Percentiles rank a stretch among this genome's conserved stretches.
These are phyloP conservation scores for Tardiomyces depauwii DNA, from an alignment of 1,139 yeast genomes.

Conservation along the genomic window DNA sequence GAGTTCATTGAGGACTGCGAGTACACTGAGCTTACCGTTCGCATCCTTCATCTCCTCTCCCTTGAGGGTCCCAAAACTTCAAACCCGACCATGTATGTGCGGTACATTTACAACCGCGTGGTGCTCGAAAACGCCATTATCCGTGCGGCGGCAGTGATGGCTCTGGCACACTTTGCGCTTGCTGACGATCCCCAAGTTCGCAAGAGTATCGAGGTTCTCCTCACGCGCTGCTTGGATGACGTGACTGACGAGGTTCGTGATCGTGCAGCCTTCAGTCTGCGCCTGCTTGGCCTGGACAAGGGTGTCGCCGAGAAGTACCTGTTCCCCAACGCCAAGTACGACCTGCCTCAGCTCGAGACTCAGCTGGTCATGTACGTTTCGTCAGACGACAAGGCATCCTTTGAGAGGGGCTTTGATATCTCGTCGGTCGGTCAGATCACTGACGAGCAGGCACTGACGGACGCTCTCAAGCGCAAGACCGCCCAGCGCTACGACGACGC, in stretches of 20 bases:
- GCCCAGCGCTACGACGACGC: conserved; percentile 21
- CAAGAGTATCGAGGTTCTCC: conserved; percentile 60
- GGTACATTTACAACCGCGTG: conserved; percentile 94
- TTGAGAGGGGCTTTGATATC: conserved; percentile 59
- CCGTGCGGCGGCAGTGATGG: conserved; percentile 90
- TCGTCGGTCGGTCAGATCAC: conserved; percentile 50
- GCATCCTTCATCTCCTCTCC: conserved; percentile 84
- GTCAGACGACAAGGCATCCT: conserved; percentile 41
- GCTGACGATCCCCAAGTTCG: conserved; percentile 60
- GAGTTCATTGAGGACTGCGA: conserved; percentile 98
- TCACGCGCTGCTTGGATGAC: conserved; percentile 78
- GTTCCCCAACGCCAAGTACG: conserved; percentile 58
- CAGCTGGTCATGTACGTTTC: conserved; percentile 66
- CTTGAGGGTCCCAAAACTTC: conserved; percentile 85
- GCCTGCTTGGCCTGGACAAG: conserved; percentile 43
- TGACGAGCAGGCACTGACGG: conserved; percentile 52
- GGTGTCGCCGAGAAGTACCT: conserved; percentile 42
- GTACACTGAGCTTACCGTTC: conserved; percentile 82
- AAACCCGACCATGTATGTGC: conserved; percentile 82
- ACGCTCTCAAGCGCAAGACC: conserved; percentile 37
- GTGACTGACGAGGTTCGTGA: conserved; percentile 97
- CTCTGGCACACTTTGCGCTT: conserved; percentile 83
- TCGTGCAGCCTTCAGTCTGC: conserved; percentile 81
- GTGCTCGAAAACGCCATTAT: conserved; percentile 91
- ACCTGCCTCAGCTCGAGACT: conserved; percentile 65